Conservation (phyloP, 176 grass and related monocot species). For the Carex littledalei region DNA sequence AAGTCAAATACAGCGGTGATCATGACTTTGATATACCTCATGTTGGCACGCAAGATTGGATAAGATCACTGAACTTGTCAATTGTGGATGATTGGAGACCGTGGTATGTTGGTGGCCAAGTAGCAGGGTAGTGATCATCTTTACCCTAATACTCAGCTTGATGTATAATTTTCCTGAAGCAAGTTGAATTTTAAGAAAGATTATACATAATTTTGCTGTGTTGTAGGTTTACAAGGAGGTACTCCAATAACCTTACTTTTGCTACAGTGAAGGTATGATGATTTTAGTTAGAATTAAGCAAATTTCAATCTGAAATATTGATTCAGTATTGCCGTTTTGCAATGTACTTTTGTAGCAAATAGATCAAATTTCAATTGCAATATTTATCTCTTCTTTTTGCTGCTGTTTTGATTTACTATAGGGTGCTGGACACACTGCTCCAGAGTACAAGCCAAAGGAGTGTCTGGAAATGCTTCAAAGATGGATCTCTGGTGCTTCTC, state of each 20-base stretch:
- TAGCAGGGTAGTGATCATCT: constrained; percentile 45
- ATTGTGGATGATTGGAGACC: constrained; percentile 45
- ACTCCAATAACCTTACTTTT: constrained; percentile 76
- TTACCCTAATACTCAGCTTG: not conserved
- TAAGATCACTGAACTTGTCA: constrained; percentile 46
- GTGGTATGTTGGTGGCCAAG: constrained; percentile 51
- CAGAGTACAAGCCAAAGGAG: constrained; percentile 30
- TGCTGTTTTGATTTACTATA: not conserved
- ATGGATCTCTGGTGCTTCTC: constrained; percentile 22
- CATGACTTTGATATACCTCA: constrained; percentile 44
- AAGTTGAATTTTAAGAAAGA: not conserved
- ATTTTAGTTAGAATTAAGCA: not conserved
- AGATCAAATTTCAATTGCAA: not conserved
- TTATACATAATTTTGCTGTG: not conserved
- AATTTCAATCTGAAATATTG: not conserved
- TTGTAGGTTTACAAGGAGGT: constrained; percentile 47
- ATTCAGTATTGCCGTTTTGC: not conserved
- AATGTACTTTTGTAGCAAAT: not conserved
- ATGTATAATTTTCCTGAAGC: not conserved
- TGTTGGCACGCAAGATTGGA: constrained; percentile 55
- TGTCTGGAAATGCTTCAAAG: constrained; percentile 26
- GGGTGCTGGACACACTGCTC: constrained; percentile 31
- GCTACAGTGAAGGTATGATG: constrained; percentile 61
- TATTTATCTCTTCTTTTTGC: not conserved
- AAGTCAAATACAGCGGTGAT: constrained; percentile 54